phyloP scores from a whole-genome alignment of 140 eudicot species.

The Stevia rebaudiana region DNA sequence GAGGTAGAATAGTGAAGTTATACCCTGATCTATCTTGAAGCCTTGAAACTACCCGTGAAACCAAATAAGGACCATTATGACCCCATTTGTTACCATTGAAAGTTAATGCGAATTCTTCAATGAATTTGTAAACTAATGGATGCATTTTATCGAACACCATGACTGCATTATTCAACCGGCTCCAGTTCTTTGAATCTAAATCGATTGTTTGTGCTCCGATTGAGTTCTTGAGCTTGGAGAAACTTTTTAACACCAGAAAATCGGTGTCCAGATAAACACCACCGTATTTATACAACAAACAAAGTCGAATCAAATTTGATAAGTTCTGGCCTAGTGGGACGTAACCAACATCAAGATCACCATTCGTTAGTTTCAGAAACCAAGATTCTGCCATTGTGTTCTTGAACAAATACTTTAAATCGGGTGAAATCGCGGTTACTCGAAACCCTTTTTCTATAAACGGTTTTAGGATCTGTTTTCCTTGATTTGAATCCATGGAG shows the following conservation, averaged over 20 bases:
- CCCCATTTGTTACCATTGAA: constrained; percentile 98
- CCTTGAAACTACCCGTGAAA: constrained; percentile 82
- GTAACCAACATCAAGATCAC: constrained; percentile 60
- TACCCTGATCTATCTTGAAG: constrained; percentile 43
- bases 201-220: constrained; percentile 87
- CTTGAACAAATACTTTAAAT: constrained; percentile 64
- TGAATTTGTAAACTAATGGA: constrained; percentile 73
- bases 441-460: constrained; percentile 51
- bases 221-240: constrained; percentile 43
- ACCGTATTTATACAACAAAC: constrained; percentile 75
- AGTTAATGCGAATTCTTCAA: constrained; percentile 77
- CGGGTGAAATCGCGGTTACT: constrained; percentile 65
- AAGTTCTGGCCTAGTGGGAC: constrained; percentile 82
- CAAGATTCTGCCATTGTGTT: constrained; percentile 65
- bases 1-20: constrained; percentile 60
- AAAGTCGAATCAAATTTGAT: constrained; percentile 77
- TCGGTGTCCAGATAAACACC: constrained; percentile 87
- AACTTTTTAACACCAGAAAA: constrained; percentile 55
- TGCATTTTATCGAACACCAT: constrained; percentile 87
- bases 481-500: constrained; percentile 64
- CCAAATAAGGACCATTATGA: constrained; percentile 96
- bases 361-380: constrained; percentile 44
- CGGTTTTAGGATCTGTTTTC: constrained; percentile 52
- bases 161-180: constrained; percentile 81
- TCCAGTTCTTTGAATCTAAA: constrained; percentile 59